phyloP scores from a whole-genome alignment of 257 asterid species.

The Lavandula angustifolia region DNA sequence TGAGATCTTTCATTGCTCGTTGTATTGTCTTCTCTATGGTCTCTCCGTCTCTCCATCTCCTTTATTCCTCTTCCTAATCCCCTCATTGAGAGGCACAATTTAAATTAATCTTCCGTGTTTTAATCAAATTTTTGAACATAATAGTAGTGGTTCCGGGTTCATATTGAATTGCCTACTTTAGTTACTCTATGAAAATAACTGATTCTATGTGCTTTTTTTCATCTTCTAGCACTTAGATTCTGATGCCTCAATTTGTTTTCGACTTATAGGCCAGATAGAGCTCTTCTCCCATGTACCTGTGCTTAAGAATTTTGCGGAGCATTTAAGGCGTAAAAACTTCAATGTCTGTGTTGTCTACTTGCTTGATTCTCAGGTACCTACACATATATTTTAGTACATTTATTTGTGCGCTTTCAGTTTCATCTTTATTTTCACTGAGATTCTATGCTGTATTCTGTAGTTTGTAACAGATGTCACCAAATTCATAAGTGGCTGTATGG shows the following conservation, averaged over 20 bases:
- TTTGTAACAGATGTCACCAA: constrained; percentile 98
- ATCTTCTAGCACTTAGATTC: constrained; percentile 15
- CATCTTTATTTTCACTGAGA: constrained; percentile 26
- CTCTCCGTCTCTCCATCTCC: not conserved
- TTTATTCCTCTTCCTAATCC: not conserved
- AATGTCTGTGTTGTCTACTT: constrained; percentile 88
- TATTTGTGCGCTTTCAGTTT: constrained; percentile 1
- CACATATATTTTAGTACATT: constrained; percentile 3
- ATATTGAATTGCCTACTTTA: not conserved
- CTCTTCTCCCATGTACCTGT: constrained; percentile 95
- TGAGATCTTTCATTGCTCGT: too few relatives aligned
- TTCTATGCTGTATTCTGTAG: constrained; percentile 37
- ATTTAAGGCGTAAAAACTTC: constrained; percentile 76
- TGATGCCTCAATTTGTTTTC: constrained; percentile 29
- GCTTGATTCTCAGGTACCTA: constrained; percentile 91
- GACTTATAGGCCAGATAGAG: constrained; percentile 80
- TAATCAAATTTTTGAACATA: too few relatives aligned
- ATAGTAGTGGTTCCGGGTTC: too few relatives aligned
- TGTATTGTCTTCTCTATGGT: not conserved
- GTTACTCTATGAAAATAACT: not conserved
- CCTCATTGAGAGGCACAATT: not conserved
- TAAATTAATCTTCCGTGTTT: not conserved
- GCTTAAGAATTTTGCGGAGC: constrained; percentile 88
- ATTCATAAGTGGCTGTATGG: constrained; percentile 97
- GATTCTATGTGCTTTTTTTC: not conserved